A percentile compares a stretch with the other conserved stretches of the same genome.
phyloP scores from a whole-genome alignment of 345 rosid species.

The Citrus australasica region DNA sequence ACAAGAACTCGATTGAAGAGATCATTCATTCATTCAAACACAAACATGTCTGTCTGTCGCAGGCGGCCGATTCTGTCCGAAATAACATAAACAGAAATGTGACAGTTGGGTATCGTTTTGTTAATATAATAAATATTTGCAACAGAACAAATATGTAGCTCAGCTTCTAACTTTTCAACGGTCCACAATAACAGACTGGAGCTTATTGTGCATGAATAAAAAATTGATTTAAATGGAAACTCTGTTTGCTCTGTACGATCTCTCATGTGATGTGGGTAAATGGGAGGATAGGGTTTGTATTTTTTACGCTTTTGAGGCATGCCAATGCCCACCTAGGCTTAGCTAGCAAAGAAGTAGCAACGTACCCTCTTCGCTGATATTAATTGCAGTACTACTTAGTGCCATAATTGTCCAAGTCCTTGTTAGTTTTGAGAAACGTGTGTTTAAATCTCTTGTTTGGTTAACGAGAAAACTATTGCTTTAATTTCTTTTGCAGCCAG shows the following conservation, averaged over 20 bases:
- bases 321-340: neutral
- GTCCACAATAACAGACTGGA: neutral
- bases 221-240: neutral
- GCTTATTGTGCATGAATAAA: too few relatives aligned
- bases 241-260: neutral
- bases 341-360: neutral
- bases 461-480: neutral
- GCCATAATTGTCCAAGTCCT: neutral
- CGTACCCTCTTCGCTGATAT: neutral
- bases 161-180: neutral
- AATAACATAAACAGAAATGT: neutral
- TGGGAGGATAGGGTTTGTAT: too few relatives aligned
- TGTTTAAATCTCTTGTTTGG: neutral
- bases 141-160: too few relatives aligned
- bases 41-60: neutral
- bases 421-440: slow-evolving; percentile 1
- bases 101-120: too few relatives aligned
- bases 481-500: too few relatives aligned
- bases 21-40: neutral
- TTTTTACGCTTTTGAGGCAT: neutral
- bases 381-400: neutral
- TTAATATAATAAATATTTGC: neutral
- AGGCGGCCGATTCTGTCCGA: neutral
- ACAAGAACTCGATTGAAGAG: neutral
- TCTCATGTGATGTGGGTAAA: neutral